Conservation (phyloP, 2,329 filamentous ascomycete species). For the Metarhizium album region DNA sequence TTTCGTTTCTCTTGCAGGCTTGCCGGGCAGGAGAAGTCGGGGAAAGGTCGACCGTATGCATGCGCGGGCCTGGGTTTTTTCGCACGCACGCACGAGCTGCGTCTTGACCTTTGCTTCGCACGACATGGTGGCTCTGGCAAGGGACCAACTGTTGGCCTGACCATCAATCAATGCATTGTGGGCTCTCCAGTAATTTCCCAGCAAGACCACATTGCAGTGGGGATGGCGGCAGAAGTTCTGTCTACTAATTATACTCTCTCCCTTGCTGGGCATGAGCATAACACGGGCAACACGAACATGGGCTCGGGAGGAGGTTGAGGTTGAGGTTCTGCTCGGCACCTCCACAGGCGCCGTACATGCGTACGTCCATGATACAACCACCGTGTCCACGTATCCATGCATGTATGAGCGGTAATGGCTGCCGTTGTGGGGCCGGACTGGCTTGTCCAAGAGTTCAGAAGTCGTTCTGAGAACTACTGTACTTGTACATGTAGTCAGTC, state of each 20-base stretch:
- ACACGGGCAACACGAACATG: background rate
- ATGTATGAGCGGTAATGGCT: background rate
- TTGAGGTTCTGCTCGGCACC: background rate
- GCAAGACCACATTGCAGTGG: background rate
- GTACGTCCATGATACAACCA: background rate
- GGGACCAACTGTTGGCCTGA: background rate
- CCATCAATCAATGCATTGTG: background rate
- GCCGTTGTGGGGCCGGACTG: background rate
- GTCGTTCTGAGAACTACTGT: background rate
- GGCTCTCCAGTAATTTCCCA: background rate
- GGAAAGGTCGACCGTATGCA: background rate
- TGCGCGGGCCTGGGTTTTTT: background rate
- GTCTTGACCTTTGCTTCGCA: background rate
- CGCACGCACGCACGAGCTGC: constrained; percentile 4
- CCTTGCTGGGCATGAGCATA: too few species aligned
- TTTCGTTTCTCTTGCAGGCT: background rate
- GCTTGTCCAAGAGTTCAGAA: too few species aligned
- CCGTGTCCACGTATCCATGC: background rate
- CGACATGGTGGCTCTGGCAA: background rate
- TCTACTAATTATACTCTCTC: background rate
- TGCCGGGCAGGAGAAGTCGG: background rate
- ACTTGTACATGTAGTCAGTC: background rate
- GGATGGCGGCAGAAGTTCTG: background rate
- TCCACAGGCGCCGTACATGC: background rate
- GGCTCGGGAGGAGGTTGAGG: background rate